Evolutionary conservation across 768 basidiomycete species (phyloP), one percentile per base, ranked within the genome.

Genomic region (Leccinum ochraceum): DNA sequence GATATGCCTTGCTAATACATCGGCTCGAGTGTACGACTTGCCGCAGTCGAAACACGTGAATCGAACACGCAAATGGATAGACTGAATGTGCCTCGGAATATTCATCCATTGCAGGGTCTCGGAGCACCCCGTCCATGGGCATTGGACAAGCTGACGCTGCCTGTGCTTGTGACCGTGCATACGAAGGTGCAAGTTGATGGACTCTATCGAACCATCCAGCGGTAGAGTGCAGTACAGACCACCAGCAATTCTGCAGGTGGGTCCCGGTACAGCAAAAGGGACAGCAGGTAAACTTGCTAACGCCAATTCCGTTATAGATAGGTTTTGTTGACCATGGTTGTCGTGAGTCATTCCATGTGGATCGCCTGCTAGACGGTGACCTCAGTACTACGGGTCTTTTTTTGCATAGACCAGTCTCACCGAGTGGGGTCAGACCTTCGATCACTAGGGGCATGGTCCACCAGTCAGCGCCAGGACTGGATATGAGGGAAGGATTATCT

Each of bases 181-280:
- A 22, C 37, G 58, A 22, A 68, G 56, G 36, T 68, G 67, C 26
- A 3, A 14, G 26, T 50, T 55, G 39, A 66, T 58, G 48, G 60
- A 55, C 4, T 10, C 9, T 30, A 22, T 11, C 2, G 58, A 57
- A 36, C 24, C 44, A 4, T 56, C 36, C 14, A 63, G 46, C 1
- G 54, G 55, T 13, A 17, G 24, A 28, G 20, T 10, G 13, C 67
- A 68, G 22, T 36, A 13, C 20, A 48, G 42, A 9, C 53, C 44
- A 37, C 52, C 48, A 17, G 57, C 11, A 10, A 63, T 49, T 10
- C 49, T n/a, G 30, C 58, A 62, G 22, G 56, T 51, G 6, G 55
- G 49, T 37, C 4, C 5, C 28, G 30, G 26, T 49, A 36, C 26
- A 17, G 6, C 6, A 16, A 53, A 32, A 34, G 22, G 36, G 20